A percentile compares a stretch with the other conserved stretches of the same genome.
phyloP scores from a whole-genome alignment of 352 stramenopile genomes.

The Phytophthora hibernalis region DNA sequence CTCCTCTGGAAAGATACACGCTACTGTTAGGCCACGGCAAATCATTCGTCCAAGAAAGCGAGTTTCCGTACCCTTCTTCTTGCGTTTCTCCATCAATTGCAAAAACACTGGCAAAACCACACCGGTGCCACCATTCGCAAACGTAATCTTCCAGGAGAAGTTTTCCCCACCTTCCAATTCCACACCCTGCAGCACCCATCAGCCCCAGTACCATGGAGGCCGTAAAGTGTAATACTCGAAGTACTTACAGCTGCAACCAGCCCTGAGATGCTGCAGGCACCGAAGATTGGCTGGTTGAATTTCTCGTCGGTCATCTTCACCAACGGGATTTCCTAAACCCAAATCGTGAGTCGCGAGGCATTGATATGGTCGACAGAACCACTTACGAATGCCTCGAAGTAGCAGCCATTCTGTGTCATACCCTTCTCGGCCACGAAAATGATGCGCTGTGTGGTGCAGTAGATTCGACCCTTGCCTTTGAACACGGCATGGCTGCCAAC shows the following conservation, averaged over 20 bases:
- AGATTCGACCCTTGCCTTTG: conserved; percentile 83
- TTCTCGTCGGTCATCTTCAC: conserved; percentile 86
- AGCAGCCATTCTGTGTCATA: conserved; percentile 62
- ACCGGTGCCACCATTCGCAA: conserved; percentile 85
- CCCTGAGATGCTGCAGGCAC: conserved; percentile 87
- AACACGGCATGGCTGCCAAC: conserved; percentile 45
- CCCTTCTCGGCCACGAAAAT: conserved; percentile 86
- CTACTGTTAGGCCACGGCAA: neutral
- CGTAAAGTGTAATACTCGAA: too few species aligned
- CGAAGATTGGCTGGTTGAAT: conserved; percentile 92
- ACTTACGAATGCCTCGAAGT: conserved; percentile 81
- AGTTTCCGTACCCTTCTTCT: conserved; percentile 61
- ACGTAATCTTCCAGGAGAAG: conserved; percentile 83
- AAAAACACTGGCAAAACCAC: conserved; percentile 88
- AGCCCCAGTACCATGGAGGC: neutral
- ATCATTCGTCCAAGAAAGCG: neutral
- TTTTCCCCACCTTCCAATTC: conserved; percentile 39
- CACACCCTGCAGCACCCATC: conserved; percentile 27
- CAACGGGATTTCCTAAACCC: conserved; percentile 82
- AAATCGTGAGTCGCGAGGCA: neutral
- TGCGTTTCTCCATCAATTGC: conserved; percentile 77
- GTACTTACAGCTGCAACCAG: conserved; percentile 60
- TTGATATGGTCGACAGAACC: neutral
- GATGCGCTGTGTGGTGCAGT: conserved; percentile 87
- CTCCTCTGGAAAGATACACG: conserved; percentile 44